Evolutionary conservation across 2,329 filamentous ascomycete species (phyloP), one percentile per base, ranked within the genome.

Genomic region (Arthroderma sp.): DNA sequence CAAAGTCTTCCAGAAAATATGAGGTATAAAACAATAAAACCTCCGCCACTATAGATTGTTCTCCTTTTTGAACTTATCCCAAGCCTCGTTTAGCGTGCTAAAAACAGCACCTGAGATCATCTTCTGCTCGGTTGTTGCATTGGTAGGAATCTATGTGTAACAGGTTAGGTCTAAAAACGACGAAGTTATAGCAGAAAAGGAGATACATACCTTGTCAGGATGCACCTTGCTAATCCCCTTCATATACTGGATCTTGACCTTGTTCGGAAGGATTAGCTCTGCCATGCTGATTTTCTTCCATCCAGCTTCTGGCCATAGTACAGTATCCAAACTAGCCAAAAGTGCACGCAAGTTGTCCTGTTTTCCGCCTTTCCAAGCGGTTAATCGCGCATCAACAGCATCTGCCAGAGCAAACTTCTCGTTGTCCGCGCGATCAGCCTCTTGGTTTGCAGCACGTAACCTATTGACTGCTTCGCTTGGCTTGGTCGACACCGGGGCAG

Each of bases 201-300:
- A 48, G 47, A 49, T 53, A 64, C 78, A 65, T 72, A 95, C 91
- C 82, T 98, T 98, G 64, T 98, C 91, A 49, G 91, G 91, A 73
- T 98, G 91, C 54, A 91, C 91, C 73, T 95, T 96, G 7, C 82
- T 85, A 73, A 98, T 96, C 4, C 89, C 91, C 75, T 94, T 95
- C 91, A 98, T 96, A 61, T 98, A 98, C 48, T 84, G 73, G 52
- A 98, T 82, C 76, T 98, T 98, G 62, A 96, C 91, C 72, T 89
- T 94, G 54, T 85, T 87, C 31, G 87, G 80, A 74, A 94, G 76
- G 43, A 98, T 83, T 54, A 98, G 65, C 67, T 98, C 91, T 52
- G 88, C 82, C 78, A 98, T 78, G 30, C 86, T 87, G 46, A 96
- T 81, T 70, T 93, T 94, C 70, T 94, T 95, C 91, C 91, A 98